Evolutionary conservation across 176 grass and related monocot genomes (phyloP).

Genomic region (Eleusine indica): DNA sequence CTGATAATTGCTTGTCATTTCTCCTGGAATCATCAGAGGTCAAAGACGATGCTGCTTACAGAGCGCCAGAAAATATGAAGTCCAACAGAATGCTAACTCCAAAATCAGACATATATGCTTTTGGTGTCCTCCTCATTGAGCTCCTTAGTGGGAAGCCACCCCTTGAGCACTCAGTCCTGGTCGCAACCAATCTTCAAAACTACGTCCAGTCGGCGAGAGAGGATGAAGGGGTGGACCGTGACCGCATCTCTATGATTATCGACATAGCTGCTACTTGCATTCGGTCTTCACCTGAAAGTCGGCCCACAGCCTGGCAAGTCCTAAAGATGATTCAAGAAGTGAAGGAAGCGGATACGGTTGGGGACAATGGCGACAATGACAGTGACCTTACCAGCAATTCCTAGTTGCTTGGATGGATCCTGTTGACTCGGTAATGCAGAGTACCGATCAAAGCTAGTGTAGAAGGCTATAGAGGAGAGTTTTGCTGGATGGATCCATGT

Average conservation of each 20-base stretch:
- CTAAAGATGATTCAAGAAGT: conserved; percentile 99
- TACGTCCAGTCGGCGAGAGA: conserved; percentile 73
- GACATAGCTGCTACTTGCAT: conserved; percentile 75
- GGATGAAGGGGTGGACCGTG: conserved; percentile 65
- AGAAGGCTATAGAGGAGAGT: not conserved
- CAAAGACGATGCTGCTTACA: conserved; percentile 57
- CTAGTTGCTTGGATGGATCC: conserved; percentile 43
- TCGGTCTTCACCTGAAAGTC: conserved; percentile 65
- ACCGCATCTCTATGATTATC: conserved; percentile 74
- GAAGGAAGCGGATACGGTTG: conserved; percentile 72
- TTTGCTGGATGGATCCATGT: conserved; percentile 15
- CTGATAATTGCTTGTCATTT: conserved; percentile 85
- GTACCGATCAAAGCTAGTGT: not conserved
- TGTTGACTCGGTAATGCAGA: not conserved
- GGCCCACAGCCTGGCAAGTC: conserved; percentile 93
- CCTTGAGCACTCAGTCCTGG: conserved; percentile 58
- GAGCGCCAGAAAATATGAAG: conserved; percentile 78
- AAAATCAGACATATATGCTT: conserved; percentile 92
- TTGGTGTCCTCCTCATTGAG: conserved; percentile 80
- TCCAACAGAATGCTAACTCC: conserved; percentile 73
- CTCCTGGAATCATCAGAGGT: conserved; percentile 73
- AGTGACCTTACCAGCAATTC: conserved; percentile 75
- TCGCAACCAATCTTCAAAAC: conserved; percentile 61
- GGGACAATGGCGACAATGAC: conserved; percentile 70
- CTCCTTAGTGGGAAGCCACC: conserved; percentile 82